A percentile compares a stretch with the other conserved stretches of the same genome.
phyloP scores from a whole-genome alignment of 2,329 filamentous ascomycete species.

The Microdochium nivale region DNA sequence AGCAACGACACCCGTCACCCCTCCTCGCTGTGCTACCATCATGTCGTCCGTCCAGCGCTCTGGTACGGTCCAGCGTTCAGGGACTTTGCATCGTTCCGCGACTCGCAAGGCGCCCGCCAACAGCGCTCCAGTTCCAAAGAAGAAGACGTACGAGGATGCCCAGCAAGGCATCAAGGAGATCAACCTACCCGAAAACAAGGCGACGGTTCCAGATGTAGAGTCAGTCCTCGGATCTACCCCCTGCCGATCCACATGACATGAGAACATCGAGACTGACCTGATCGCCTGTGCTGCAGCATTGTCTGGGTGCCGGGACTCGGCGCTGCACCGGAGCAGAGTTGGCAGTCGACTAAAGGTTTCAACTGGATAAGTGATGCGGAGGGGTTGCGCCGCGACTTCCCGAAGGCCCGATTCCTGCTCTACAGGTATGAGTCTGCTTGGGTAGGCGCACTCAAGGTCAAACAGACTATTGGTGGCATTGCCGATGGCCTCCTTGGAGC shows the following conservation, averaged over 20 bases:
- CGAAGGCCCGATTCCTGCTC: conserved; percentile 27
- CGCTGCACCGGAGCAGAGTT: conserved; percentile 28
- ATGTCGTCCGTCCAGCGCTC: background rate
- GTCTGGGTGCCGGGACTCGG: conserved; percentile 32
- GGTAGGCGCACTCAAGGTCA: conserved; percentile 29
- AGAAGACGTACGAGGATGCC: conserved; percentile 24
- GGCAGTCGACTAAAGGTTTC: conserved; percentile 27
- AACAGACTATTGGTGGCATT: conserved; percentile 29
- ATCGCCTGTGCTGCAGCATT: conserved; percentile 16
- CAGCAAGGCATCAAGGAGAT: conserved; percentile 29
- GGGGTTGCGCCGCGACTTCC: conserved; percentile 28
- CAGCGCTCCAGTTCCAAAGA: conserved; percentile 8
- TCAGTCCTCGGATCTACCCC: conserved; percentile 8
- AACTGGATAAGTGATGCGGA: conserved; percentile 29
- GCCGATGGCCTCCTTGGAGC: conserved; percentile 26
- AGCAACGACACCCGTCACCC: background rate
- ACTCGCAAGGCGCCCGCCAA: conserved; percentile 2
- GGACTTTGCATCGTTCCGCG: conserved; percentile 5
- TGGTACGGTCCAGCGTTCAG: background rate
- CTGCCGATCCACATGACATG: background rate
- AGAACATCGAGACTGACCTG: conserved; percentile 3
- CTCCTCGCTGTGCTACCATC: background rate
- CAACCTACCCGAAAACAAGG: conserved; percentile 20
- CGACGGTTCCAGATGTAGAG: conserved; percentile 25
- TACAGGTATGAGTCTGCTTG: conserved; percentile 34